Percentiles rank a stretch among this genome's conserved stretches.
These are phyloP conservation scores for Auriscalpium microsporum DNA, from an alignment of 768 basidiomycete genomes.

Conservation along the genomic window DNA sequence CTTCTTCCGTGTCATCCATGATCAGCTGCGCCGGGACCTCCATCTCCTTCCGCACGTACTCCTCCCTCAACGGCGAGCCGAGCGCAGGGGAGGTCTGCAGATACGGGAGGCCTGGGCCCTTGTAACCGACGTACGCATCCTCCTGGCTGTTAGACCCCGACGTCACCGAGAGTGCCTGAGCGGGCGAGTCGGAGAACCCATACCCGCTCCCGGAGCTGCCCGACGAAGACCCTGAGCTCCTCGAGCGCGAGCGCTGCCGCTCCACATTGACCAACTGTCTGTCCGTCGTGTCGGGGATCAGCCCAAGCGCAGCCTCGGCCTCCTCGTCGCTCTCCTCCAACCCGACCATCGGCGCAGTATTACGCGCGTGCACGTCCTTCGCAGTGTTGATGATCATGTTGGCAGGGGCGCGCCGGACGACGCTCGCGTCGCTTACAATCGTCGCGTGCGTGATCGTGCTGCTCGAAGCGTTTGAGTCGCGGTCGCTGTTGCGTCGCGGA, in stretches of 20 bases:
- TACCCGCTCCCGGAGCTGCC: slow-evolving; percentile 3
- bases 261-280: neutral
- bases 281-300: neutral
- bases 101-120: slow-evolving; percentile 2
- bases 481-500: slow-evolving; percentile 4
- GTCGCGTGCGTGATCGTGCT: slow-evolving; percentile 15
- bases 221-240: slow-evolving; percentile 1
- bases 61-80: neutral
- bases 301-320: neutral
- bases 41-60: neutral
- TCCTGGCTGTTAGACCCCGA: slow-evolving; percentile 13
- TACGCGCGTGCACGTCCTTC: slow-evolving; percentile 1
- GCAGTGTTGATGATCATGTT: slow-evolving; percentile 5
- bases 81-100: slow-evolving; percentile 1
- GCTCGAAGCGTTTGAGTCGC: slow-evolving; percentile 10
- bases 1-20: neutral
- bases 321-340: slow-evolving; percentile 6
- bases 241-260: neutral
- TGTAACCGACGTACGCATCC: slow-evolving; percentile 1
- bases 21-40: neutral
- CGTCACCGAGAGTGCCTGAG: slow-evolving; percentile 7
- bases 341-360: neutral
- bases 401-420: slow-evolving; percentile 13
- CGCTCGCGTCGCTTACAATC: slow-evolving; percentile 14
- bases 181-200: slow-evolving; percentile 7